These are phyloP conservation scores for Lentinula raphanica DNA, from an alignment of 768 basidiomycete species.

Conservation along the genomic window DNA sequence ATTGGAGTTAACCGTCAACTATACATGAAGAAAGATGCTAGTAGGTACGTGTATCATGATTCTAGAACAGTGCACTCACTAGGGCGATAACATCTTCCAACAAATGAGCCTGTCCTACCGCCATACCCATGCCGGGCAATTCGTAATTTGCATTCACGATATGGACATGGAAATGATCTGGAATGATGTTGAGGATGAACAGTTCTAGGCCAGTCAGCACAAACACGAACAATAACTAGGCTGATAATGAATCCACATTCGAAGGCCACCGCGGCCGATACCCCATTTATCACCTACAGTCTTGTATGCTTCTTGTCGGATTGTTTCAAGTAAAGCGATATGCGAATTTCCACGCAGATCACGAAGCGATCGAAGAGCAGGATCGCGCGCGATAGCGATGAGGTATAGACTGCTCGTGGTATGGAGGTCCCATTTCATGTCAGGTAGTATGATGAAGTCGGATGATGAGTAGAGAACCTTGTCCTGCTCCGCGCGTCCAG, in stretches of 20 bases:
- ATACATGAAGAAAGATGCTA: slow-evolving; percentile 14
- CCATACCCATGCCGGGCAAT: slow-evolving; percentile 59
- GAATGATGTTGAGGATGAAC: not conserved
- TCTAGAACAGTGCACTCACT: slow-evolving; percentile 35
- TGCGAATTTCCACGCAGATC: slow-evolving; percentile 57
- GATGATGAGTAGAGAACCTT: slow-evolving; percentile 62
- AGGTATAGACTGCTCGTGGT: slow-evolving; percentile 81
- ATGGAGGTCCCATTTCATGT: slow-evolving; percentile 94
- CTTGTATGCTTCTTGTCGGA: slow-evolving; percentile 49
- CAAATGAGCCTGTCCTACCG: slow-evolving; percentile 87
- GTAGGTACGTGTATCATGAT: not conserved
- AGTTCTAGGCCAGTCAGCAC: not conserved
- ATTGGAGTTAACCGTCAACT: slow-evolving; percentile 60
- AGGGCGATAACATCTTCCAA: slow-evolving; percentile 88
- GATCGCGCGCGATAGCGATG: slow-evolving; percentile 65
- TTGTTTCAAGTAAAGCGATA: slow-evolving; percentile 58
- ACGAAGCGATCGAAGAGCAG: slow-evolving; percentile 63
- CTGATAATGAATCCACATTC: slow-evolving; percentile 92
- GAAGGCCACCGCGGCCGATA: slow-evolving; percentile 52
- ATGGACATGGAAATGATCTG: slow-evolving; percentile 94
- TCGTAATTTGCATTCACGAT: slow-evolving; percentile 75
- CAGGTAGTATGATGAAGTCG: slow-evolving; percentile 79
- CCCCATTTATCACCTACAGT: slow-evolving; percentile 64
- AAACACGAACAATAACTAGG: slow-evolving; percentile 81
- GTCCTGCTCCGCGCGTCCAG: slow-evolving; percentile 68